Percentiles rank a stretch among this genome's conserved stretches.
Evolutionary conservation across 805 yeast genomes (phyloP).

Genomic region (Candida pseudoglaebosa): DNA sequence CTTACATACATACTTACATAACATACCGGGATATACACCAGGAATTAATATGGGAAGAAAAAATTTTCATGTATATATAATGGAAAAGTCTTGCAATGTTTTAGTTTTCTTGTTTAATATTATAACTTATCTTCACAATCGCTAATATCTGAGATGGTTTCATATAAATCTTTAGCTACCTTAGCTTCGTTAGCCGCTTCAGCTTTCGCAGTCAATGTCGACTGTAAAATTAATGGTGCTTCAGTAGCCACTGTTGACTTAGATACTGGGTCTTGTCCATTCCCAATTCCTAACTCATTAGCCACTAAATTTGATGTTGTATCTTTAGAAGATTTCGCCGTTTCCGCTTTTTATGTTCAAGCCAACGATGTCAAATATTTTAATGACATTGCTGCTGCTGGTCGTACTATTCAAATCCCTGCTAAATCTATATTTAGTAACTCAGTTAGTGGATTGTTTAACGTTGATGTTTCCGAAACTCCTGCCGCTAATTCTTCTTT

Average conservation of each 20-base stretch:
- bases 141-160: slow-evolving; percentile 2
- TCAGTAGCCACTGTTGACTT: slow-evolving; percentile 33
- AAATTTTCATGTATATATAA: too few relatives aligned
- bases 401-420: slow-evolving; percentile 29
- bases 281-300: slow-evolving; percentile 26
- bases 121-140: slow-evolving; percentile 2
- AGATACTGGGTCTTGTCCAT: slow-evolving; percentile 38
- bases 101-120: background rate
- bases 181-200: slow-evolving; percentile 18
- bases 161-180: slow-evolving; percentile 5
- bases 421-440: slow-evolving; percentile 25
- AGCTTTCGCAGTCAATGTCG: slow-evolving; percentile 31
- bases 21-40: too few relatives aligned
- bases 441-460: slow-evolving; percentile 20
- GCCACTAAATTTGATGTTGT: slow-evolving; percentile 26
- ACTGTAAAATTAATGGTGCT: slow-evolving; percentile 33
- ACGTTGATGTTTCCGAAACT: slow-evolving; percentile 22
- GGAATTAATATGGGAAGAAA: too few relatives aligned
- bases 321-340: slow-evolving; percentile 27
- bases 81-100: background rate
- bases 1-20: too few relatives aligned
- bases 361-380: slow-evolving; percentile 22
- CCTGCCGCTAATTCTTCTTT: slow-evolving; percentile 38
- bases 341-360: slow-evolving; percentile 32
- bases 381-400: slow-evolving; percentile 32